Percentiles rank a stretch among this genome's conserved stretches.
These are phyloP conservation scores for Rasamsonia emersonii DNA, from an alignment of 2,329 filamentous ascomycete species.

Conservation along the genomic window DNA sequence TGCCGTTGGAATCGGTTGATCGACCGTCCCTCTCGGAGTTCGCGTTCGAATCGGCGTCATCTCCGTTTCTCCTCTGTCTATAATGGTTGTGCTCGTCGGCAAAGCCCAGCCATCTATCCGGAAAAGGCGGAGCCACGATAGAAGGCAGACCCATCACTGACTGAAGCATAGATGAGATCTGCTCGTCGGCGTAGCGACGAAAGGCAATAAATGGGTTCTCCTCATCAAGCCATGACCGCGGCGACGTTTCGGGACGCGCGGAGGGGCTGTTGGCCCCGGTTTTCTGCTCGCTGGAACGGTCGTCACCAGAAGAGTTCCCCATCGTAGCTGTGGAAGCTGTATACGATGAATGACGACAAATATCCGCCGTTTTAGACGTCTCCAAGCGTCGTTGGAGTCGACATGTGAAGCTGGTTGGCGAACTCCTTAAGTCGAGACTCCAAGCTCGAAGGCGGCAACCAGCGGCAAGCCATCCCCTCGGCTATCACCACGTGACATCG, in stretches of 20 bases:
- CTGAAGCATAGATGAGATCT: constrained; percentile 47
- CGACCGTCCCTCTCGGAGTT: not conserved
- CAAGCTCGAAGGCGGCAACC: too few species aligned
- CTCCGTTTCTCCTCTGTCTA: constrained; percentile 11
- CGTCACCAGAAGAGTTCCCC: constrained; percentile 5
- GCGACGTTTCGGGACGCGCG: constrained; percentile 9
- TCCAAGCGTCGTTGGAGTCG: too few species aligned
- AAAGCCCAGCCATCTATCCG: constrained; percentile 28
- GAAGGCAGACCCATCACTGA: constrained; percentile 42
- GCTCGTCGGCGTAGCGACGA: constrained; percentile 52
- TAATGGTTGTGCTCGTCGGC: constrained; percentile 20
- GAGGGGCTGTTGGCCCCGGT: constrained; percentile 7
- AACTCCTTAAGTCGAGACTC: too few species aligned
- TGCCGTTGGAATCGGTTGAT: not conserved
- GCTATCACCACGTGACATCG: too few species aligned
- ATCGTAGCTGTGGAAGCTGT: constrained; percentile 2
- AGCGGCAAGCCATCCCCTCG: too few species aligned
- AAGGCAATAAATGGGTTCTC: constrained; percentile 53
- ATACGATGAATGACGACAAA: too few species aligned
- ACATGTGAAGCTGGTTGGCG: too few species aligned
- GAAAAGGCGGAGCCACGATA: constrained; percentile 20
- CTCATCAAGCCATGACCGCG: constrained; percentile 20
- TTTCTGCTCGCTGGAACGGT: constrained; percentile 2
- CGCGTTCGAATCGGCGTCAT: constrained; percentile 5
- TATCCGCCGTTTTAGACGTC: too few species aligned